Evolutionary conservation across 192 early-diverging fungal species (phyloP), one percentile per base, ranked within the genome.

Genomic region (Linnemannia hyalina): DNA sequence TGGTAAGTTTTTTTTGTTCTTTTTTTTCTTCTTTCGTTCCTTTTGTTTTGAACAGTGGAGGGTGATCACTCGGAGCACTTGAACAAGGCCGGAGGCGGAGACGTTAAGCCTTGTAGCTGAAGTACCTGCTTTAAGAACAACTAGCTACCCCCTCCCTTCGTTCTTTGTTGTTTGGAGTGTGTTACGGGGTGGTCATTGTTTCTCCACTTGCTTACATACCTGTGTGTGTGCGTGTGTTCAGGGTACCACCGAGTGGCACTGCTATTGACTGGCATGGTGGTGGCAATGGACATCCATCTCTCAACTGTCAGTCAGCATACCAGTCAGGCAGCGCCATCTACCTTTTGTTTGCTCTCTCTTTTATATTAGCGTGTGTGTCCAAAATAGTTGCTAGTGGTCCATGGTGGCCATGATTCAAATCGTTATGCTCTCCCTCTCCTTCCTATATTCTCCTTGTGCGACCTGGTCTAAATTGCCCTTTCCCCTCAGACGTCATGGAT

Each of bases 1-100:
- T 65, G 78, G 78, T 80, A 80, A 35, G 71, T 46, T 74, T 11
- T 11, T 40, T 41, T 20, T 63, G n/a, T 42, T 26, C 18, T 60
- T 41, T 29, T 26, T 63, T 63, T 22, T 11, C 22, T 42, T 44
- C n/a, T n/a, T 57, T 13, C 5, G 26, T 63, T 57, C 6, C 16
- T 5, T 63, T 38, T 55, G 10, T 54, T 54, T 60, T 74, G 73
- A 47, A 46, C 35, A 5, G 47, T 35, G 60, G 60, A 32, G 26
- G 11, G 60, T 65, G 60, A 65, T 65, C 29, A 65, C 60, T 32
- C 60, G 29, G 60, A 11, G 11, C 60, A 65, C 60, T 10, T 11
- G 60, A 26, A 65, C 29, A 29, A 65, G 60, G 32, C 29, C 60
- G 60, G 29, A 65, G 29, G 60, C 60, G 26, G 60, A 32, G 60